Percentiles rank a stretch among this genome's conserved stretches.
These are phyloP conservation scores for Pleurotus cornucopiae DNA, from an alignment of 768 basidiomycete genomes.

Conservation along the genomic window DNA sequence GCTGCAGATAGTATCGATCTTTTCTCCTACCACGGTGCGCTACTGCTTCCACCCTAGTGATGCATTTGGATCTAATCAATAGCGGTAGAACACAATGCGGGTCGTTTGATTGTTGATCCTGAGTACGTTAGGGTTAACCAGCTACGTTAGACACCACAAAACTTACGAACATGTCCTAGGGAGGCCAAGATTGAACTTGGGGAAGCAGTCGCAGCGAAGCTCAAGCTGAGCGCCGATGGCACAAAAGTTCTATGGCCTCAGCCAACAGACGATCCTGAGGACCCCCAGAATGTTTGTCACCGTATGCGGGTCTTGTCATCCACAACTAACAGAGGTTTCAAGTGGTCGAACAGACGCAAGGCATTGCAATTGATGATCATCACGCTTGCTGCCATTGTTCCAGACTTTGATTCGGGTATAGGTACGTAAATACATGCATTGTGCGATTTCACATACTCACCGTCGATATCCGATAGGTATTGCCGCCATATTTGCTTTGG, in stretches of 20 bases:
- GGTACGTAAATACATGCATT: conserved; percentile 27
- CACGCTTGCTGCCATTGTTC: conserved; percentile 60
- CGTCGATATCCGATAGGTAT: conserved; percentile 35
- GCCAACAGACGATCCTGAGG: conserved; percentile 55
- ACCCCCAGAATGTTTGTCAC: conserved; percentile 56
- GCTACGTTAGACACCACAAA: neutral
- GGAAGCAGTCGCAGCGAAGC: conserved; percentile 42
- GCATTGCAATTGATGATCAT: conserved; percentile 54
- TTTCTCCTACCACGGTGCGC: conserved; percentile 34
- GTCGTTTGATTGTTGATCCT: conserved; percentile 60
- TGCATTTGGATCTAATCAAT: neutral
- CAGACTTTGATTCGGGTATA: conserved; percentile 65
- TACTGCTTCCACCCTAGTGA: too few relatives aligned
- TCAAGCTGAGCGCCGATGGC: conserved; percentile 57
- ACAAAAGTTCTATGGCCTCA: conserved; percentile 67
- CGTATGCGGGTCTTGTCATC: neutral
- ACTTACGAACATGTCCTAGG: conserved; percentile 21
- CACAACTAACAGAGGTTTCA: conserved; percentile 11
- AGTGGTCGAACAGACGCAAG: conserved; percentile 52
- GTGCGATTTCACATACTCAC: too few relatives aligned
- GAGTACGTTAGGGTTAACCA: conserved; percentile 31
- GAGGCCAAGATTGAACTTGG: conserved; percentile 65
- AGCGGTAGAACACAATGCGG: conserved; percentile 40
- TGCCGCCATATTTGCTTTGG: conserved; percentile 57
- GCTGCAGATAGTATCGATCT: conserved; percentile 24